A percentile compares a stretch with the other conserved stretches of the same genome.
Conservation (phyloP, 176 grass and related monocot species). For the Phyllostachys edulis region DNA sequence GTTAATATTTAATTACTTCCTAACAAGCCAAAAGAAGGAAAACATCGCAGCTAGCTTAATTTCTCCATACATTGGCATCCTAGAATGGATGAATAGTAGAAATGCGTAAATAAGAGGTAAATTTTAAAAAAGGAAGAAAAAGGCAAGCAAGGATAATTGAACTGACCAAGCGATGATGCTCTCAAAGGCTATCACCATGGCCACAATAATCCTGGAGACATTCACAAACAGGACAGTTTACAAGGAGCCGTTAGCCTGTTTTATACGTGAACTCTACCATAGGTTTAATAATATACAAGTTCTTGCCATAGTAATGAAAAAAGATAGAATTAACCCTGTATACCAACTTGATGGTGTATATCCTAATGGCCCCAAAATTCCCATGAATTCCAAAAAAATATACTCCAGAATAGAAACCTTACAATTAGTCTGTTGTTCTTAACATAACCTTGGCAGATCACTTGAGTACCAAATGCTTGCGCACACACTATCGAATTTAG, state of each 20-base stretch:
- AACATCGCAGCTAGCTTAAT: conserved; percentile 82
- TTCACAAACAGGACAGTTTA: conserved; percentile 33
- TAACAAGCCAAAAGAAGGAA: too few relatives aligned
- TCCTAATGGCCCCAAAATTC: background rate
- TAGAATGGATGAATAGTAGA: conserved; percentile 19
- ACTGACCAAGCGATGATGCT: conserved; percentile 70
- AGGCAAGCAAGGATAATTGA: conserved; percentile 18
- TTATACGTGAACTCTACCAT: background rate
- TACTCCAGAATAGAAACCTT: background rate
- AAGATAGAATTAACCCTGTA: background rate
- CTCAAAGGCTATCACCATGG: conserved; percentile 74
- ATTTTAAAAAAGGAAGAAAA: conserved; percentile 11
- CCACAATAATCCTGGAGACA: conserved; percentile 85
- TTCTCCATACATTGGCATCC: conserved; percentile 97
- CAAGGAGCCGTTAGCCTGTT: background rate
- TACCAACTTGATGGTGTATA: background rate
- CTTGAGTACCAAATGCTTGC: background rate
- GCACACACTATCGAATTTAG: background rate
- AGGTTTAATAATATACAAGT: background rate
- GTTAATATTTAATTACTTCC: too few relatives aligned
- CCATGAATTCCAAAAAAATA: background rate
- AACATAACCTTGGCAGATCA: background rate
- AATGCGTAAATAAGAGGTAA: background rate
- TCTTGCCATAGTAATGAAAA: background rate
- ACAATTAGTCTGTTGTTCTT: background rate